Percentiles rank a stretch among this genome's conserved stretches.
Conservation (phyloP, 495 filamentous ascomycete species). For the Trichoderma gamsii region DNA sequence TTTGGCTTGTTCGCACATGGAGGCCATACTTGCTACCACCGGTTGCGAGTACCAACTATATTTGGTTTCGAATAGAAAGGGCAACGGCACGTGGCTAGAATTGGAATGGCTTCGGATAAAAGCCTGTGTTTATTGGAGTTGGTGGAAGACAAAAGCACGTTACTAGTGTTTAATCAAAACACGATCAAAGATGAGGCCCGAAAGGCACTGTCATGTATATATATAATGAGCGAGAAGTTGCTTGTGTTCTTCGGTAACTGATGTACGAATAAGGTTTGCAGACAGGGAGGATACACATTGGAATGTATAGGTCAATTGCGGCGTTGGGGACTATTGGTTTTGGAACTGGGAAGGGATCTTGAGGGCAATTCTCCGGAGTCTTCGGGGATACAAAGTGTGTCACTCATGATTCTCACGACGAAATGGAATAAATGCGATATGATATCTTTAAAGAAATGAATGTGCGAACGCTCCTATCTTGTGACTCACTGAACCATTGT, state of each 20-base stretch:
- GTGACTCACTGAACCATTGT: background rate
- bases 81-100: background rate
- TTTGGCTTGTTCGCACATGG: background rate
- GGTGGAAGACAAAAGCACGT: background rate
- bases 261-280: conserved; percentile 11
- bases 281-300: background rate
- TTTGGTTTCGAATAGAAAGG: background rate
- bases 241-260: background rate
- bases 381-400: background rate
- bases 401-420: conserved; percentile 13
- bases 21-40: background rate
- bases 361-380: conserved; percentile 3
- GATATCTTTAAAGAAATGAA: background rate
- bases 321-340: background rate
- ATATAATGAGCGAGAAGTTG: background rate
- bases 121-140: background rate
- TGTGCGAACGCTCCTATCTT: background rate
- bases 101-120: background rate
- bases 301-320: conserved; percentile 12
- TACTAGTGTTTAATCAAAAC: background rate
- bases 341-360: conserved; percentile 3
- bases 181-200: background rate
- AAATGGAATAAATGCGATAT: conserved; percentile 16
- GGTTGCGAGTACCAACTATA: background rate
- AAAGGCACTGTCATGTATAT: background rate